Percentiles rank a stretch among this genome's conserved stretches.
Conservation (phyloP, 805 yeast genomes). For the Cyberlindnera mississippiensis region DNA sequence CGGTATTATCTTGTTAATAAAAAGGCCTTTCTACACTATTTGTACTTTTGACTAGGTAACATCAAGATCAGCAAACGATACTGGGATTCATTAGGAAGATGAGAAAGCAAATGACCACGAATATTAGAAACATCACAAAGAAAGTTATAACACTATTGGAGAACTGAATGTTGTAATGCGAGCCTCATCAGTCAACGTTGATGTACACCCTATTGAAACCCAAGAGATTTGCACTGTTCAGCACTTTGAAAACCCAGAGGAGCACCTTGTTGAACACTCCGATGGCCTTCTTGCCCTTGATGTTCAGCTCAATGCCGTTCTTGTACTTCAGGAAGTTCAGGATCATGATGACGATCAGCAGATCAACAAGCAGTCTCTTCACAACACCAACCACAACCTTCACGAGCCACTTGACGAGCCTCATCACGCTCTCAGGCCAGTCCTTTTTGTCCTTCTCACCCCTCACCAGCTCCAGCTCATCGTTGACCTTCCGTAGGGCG, state of each 20-base stretch:
- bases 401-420: slow-evolving; percentile 4
- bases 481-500: slow-evolving; percentile 24
- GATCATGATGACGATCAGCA: slow-evolving; percentile 17
- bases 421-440: slow-evolving; percentile 16
- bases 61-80: too few species aligned
- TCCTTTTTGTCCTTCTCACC: slow-evolving; percentile 9
- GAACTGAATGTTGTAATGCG: background rate
- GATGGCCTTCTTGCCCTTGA: slow-evolving; percentile 3
- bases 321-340: slow-evolving; percentile 22
- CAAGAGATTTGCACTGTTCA: slow-evolving; percentile 18
- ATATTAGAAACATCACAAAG: too few species aligned
- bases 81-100: too few species aligned
- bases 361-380: slow-evolving; percentile 20
- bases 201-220: slow-evolving; percentile 22
- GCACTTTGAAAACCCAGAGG: slow-evolving; percentile 11
- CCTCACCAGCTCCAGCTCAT: slow-evolving; percentile 20
- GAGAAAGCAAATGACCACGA: too few species aligned
- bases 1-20: too few species aligned
- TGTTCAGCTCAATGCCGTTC: slow-evolving; percentile 19
- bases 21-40: too few species aligned
- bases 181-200: slow-evolving; percentile 14
- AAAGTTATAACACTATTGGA: background rate
- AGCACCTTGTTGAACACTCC: slow-evolving; percentile 12
- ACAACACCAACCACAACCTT: slow-evolving; percentile 10
- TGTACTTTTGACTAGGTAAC: too few species aligned